Conservation (phyloP, 805 yeast genomes). For the Lachancea thermotolerans region DNA sequence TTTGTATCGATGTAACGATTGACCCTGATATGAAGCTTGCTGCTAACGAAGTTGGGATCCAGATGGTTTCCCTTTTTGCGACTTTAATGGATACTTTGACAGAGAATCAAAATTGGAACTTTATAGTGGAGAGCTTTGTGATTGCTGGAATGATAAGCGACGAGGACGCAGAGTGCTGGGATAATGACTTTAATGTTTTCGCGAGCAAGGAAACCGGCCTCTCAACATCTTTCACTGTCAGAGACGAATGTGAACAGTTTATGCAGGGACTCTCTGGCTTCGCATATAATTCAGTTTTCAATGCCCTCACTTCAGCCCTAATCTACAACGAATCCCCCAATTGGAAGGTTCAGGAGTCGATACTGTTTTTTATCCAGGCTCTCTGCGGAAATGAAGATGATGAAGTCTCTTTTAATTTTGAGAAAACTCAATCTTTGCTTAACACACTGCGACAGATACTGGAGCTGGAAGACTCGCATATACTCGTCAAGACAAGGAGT, state of each 20-base stretch:
- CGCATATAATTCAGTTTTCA: slow-evolving; percentile 5
- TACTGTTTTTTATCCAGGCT: slow-evolving; percentile 19
- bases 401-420: background rate
- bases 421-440: background rate
- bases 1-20: background rate
- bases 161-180: slow-evolving; percentile 42
- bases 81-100: slow-evolving; percentile 10
- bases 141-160: slow-evolving; percentile 38
- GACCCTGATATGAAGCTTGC: slow-evolving; percentile 7
- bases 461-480: slow-evolving; percentile 13
- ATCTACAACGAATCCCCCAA: slow-evolving; percentile 5
- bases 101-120: slow-evolving; percentile 7
- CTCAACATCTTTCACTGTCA: slow-evolving; percentile 43
- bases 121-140: slow-evolving; percentile 30
- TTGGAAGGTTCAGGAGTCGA: slow-evolving; percentile 16
- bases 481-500: slow-evolving; percentile 42
- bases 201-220: slow-evolving; percentile 73
- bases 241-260: slow-evolving; percentile 58
- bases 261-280: slow-evolving; percentile 41
- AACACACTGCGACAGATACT: background rate
- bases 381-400: slow-evolving; percentile 18
- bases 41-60: slow-evolving; percentile 18
- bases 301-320: slow-evolving; percentile 1
- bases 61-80: slow-evolving; percentile 19
- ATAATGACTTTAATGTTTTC: slow-evolving; percentile 57